These are phyloP conservation scores for Stagonosporopsis chrysanthemi DNA, from an alignment of 2,329 filamentous ascomycete species.

Conservation along the genomic window DNA sequence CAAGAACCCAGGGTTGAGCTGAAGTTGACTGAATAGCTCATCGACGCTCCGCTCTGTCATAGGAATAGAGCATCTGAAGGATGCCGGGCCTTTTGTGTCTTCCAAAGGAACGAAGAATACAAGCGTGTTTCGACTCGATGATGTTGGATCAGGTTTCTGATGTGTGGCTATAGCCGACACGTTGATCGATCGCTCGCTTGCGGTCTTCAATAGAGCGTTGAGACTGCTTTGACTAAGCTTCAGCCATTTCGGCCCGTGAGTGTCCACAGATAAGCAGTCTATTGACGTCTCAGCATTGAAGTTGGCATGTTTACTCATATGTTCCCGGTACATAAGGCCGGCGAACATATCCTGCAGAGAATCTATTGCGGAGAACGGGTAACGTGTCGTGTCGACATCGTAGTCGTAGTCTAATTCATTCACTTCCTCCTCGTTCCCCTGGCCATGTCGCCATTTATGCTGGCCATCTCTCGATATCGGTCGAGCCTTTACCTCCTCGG, in stretches of 20 bases:
- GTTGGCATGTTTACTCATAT: background rate
- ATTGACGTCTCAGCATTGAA: background rate
- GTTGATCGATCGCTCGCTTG: conserved; percentile 1
- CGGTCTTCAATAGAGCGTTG: background rate
- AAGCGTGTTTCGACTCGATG: background rate
- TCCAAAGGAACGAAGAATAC: background rate
- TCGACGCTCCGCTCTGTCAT: conserved; percentile 13
- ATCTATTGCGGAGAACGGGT: background rate
- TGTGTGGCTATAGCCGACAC: background rate
- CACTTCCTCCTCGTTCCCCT: background rate
- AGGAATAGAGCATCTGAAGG: background rate
- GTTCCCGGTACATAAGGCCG: background rate
- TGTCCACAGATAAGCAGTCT: background rate
- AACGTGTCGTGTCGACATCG: background rate
- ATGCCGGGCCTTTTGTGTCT: background rate
- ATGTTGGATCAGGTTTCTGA: background rate
- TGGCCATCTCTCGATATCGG: background rate
- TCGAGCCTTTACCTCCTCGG: background rate
- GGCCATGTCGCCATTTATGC: conserved; percentile 1
- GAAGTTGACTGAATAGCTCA: conserved; percentile 12
- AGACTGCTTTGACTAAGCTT: conserved; percentile 2
- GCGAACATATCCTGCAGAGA: background rate
- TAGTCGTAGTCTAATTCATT: conserved; percentile 6
- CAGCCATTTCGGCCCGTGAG: background rate
- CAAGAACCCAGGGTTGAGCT: conserved; percentile 17